Conservation (phyloP, 2,329 filamentous ascomycete species). For the Triangularia verruculosa region DNA sequence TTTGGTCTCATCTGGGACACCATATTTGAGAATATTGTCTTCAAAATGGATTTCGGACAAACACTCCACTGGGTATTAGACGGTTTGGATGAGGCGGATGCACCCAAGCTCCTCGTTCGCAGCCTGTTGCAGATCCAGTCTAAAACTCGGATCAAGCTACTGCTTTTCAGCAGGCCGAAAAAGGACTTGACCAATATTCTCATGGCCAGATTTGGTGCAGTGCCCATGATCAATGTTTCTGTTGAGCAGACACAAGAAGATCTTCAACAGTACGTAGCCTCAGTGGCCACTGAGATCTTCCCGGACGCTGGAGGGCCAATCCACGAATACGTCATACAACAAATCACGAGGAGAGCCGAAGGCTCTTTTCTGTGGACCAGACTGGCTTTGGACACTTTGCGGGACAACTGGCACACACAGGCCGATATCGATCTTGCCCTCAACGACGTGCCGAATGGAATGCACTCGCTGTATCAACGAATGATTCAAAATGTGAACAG, state of each 20-base stretch:
- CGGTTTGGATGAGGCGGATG: conserved; percentile 7
- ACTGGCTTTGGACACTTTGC: conserved; percentile 4
- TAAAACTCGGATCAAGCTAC: background rate
- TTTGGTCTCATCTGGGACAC: background rate
- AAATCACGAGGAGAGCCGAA: background rate
- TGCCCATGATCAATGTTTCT: background rate
- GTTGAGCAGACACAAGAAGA: conserved; percentile 1
- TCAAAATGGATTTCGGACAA: conserved; percentile 2
- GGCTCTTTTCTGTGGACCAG: conserved; percentile 14
- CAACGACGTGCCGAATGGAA: conserved; percentile 1
- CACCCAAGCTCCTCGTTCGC: background rate
- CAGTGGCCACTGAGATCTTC: background rate
- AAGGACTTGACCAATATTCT: background rate
- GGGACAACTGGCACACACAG: conserved; percentile 9
- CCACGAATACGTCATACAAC: background rate
- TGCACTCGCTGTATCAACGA: conserved; percentile 3
- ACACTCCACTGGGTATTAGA: conserved; percentile 12
- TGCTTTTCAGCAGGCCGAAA: conserved; percentile 7
- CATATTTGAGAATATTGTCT: conserved; percentile 5
- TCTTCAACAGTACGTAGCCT: background rate
- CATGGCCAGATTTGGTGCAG: background rate
- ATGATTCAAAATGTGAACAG: conserved; percentile 3
- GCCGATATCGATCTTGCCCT: conserved; percentile 2
- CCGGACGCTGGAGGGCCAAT: background rate
- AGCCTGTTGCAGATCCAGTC: background rate